Evolutionary conservation across 208 protist genomes (phyloP), one percentile per base, ranked within the genome.

Genomic region (Leishmania amazonensis): DNA sequence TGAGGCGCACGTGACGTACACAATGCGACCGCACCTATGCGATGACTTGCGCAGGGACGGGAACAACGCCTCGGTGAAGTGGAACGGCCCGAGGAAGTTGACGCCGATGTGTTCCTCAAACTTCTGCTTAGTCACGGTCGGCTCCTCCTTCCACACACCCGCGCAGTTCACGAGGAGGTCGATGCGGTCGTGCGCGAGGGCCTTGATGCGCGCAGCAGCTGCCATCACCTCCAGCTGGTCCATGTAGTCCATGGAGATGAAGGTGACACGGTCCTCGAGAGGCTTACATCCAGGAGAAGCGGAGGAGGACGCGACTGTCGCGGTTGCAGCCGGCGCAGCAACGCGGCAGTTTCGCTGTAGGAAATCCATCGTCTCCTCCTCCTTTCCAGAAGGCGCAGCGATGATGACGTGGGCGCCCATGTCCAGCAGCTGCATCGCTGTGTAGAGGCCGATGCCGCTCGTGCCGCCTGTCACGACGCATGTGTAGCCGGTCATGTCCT

Each of bases 101-200:
- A 93, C 83, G 53, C 87, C 93, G 75, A 96, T 94, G 83, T 96
- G 93, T 85, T 95, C 89, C 75, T 96, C 93, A 67, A 94, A 89
- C 38, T 87, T 81, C 60, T 94, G 89, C 83, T 89, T 88, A n/a
- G 89, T 93, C 40, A 93, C 45, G 0, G 62, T 80, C 0, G 93
- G 88, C 76, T 89, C 89, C 81, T 95, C 93, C 45, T 80, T 87
- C 89, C 90, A 95, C n/a, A 96, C 81, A 73, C 85, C 93, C 42
- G 91, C 93, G 77, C 90, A 95, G 85, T 96, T 96, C 75, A 96
- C 91, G 40, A 96, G 85, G 13, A 94, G 71, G 82, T 96, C 91
- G 78, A 96, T 81, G 73, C 89, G 87, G 78, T 92, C 85, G 73
- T 88, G 65, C 72, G 86, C 86, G 28, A 87, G 83, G 58, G 83